Evolutionary conservation across 495 filamentous ascomycete genomes (phyloP).

Genomic region (Aspergillus cristatus): DNA sequence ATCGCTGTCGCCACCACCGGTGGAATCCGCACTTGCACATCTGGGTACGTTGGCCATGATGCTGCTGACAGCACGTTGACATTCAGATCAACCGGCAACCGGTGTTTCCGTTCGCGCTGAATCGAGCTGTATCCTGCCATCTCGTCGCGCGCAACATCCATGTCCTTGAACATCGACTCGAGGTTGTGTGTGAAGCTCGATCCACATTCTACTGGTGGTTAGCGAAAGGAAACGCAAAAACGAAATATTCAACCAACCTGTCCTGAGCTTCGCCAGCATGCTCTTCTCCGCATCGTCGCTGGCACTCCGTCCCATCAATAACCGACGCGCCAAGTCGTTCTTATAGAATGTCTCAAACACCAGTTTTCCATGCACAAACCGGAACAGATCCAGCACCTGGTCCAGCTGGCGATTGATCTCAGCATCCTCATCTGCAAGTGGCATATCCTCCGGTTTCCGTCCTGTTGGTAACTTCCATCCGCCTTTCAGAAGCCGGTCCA

Average conservation of each 20-base stretch:
- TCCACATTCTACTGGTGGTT: conserved; percentile 81
- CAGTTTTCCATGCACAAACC: conserved; percentile 94
- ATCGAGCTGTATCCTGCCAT: conserved; percentile 64
- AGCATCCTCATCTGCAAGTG: conserved; percentile 75
- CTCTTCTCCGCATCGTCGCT: conserved; percentile 90
- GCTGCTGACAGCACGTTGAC: conserved; percentile 80
- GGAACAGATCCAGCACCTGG: conserved; percentile 84
- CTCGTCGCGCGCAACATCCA: conserved; percentile 80
- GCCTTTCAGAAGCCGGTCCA: conserved; percentile 79
- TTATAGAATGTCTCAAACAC: conserved; percentile 99
- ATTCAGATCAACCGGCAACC: conserved; percentile 60
- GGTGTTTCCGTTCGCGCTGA: conserved; percentile 38
- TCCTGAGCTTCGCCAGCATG: conserved; percentile 86
- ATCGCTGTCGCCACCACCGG: conserved; percentile 57
- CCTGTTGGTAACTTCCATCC: conserved; percentile 64
- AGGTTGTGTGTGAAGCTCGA: conserved; percentile 90
- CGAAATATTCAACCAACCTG: conserved; percentile 33
- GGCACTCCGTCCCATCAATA: conserved; percentile 85
- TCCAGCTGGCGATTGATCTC: conserved; percentile 87
- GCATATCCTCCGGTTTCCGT: conserved; percentile 32
- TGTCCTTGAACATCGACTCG: conserved; percentile 98
- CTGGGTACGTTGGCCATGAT: conserved; percentile 88
- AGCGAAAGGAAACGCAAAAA: neutral
- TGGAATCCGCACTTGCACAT: conserved; percentile 68
- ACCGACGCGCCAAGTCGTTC: conserved; percentile 79